These are phyloP conservation scores for Dictyophora rubrovolvata DNA, from an alignment of 768 basidiomycete species.

Conservation along the genomic window DNA sequence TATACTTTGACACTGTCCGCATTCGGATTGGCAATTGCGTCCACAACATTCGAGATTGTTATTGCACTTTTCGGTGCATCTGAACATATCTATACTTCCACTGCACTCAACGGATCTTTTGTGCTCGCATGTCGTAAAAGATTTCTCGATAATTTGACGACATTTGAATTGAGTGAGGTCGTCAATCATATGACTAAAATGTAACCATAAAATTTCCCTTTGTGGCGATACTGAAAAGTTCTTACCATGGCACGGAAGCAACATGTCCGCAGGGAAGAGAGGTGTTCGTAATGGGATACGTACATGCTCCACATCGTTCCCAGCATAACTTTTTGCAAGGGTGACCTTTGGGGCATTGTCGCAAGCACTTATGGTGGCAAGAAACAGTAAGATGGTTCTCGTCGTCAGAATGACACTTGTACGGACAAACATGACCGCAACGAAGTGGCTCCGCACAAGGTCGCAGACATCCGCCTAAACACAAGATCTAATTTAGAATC, in stretches of 20 bases:
- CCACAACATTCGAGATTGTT: conserved; percentile 43
- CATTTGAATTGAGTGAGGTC: conserved; percentile 36
- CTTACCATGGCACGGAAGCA: conserved; percentile 40
- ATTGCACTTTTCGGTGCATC: conserved; percentile 34
- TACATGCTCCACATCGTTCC: conserved; percentile 42
- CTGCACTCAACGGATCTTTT: conserved; percentile 36
- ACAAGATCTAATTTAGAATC: no score
- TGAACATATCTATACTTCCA: conserved; percentile 27
- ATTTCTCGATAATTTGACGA: conserved; percentile 30
- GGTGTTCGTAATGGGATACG: conserved; percentile 35
- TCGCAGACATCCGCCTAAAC: conserved; percentile 50
- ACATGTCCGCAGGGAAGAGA: conserved; percentile 50
- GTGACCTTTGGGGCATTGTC: conserved; percentile 44
- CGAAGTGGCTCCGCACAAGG: conserved; percentile 40
- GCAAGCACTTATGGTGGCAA: conserved; percentile 40
- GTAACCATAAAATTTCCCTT: neutral
- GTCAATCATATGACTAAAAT: conserved; percentile 35
- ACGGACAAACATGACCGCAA: conserved; percentile 60
- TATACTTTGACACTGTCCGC: conserved; percentile 37
- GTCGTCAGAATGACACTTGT: conserved; percentile 57
- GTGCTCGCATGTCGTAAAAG: conserved; percentile 47
- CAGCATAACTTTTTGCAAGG: conserved; percentile 48
- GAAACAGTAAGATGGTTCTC: conserved; percentile 37
- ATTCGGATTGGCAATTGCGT: conserved; percentile 37
- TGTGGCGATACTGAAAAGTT: neutral